Percentiles rank a stretch among this genome's conserved stretches.
These are phyloP conservation scores for Suhomyces faveliae DNA, from an alignment of 805 yeast genomes.

Conservation along the genomic window DNA sequence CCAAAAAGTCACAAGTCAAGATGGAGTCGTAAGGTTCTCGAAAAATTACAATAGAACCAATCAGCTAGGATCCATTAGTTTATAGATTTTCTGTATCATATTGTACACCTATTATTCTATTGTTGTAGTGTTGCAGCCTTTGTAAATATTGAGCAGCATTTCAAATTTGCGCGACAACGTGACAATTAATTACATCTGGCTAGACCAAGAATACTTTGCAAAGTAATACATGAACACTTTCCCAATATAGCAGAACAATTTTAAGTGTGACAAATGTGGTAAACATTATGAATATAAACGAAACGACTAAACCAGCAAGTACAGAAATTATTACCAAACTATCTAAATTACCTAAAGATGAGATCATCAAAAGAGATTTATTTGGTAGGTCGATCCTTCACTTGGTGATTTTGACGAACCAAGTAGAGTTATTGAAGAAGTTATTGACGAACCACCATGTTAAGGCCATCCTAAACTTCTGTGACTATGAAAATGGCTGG, in stretches of 20 bases:
- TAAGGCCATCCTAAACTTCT: conserved; percentile 36
- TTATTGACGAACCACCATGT: conserved; percentile 49
- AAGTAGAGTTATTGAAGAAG: conserved; percentile 44
- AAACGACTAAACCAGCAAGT: neutral
- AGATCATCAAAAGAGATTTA: conserved; percentile 54
- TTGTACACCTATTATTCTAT: neutral
- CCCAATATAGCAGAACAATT: neutral
- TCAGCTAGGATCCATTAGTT: neutral
- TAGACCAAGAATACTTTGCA: neutral
- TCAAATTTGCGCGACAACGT: neutral
- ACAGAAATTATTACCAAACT: neutral
- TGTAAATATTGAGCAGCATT: neutral
- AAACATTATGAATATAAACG: neutral
- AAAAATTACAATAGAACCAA: neutral
- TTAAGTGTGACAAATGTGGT: conserved; percentile 5
- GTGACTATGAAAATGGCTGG: conserved; percentile 80
- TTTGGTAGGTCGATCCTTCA: conserved; percentile 73
- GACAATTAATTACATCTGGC: neutral
- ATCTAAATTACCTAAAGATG: conserved; percentile 29
- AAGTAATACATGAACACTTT: neutral
- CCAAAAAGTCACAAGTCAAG: conserved; percentile 2
- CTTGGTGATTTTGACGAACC: conserved; percentile 49
- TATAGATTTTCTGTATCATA: neutral
- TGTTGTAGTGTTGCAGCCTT: neutral
- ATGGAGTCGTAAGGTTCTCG: neutral